Base-by-base conservation (phyloP, 2,329 filamentous ascomycete species). In the Zymoseptoria passerinii region DNA sequence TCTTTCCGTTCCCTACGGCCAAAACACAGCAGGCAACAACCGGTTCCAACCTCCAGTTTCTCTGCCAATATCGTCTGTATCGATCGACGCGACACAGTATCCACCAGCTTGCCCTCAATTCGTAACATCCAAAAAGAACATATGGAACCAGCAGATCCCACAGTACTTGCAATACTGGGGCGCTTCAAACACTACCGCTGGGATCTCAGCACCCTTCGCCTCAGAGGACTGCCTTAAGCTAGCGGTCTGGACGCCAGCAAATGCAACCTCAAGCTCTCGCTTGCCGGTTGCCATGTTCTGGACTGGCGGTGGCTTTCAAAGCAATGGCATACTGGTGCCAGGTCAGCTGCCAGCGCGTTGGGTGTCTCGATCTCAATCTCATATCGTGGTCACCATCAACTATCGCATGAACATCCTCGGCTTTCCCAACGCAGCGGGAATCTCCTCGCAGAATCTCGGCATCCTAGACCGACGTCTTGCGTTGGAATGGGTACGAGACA, bases 271-370 rank as follows among this genome's bases (percentile, higher is more conserved):
- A 9, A 57, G 62, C 28, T 61, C 3, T 55, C 65, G 49, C 56
- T 65, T 78, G 3, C 78, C 78, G 0, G 77, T 80, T 0, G 67
- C 77, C 8, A 70, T 75, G 40, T 81, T 78, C 68, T 71, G 78
- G 50, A 74, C 75, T 28, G 78, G 78, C 1, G 78, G 78, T 6
- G 74, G 75, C 2, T 77, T 76, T 58, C 60, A 69, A 18, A 74
- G 70, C 2, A 76, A 76, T n/a, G 75, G 76, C 19, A 67, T 75
- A 2, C 66, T 74, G n/a, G 71, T 78, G 1, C 74, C 76, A 0
- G 77, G 72, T 57, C 75, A 78, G 57, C 70, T 76, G 8, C 76
- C 77, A 1, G 63, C 71, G 2, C 63, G 67, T 8, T 76, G 76
- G 73, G 74, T 77, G 2, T 65, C 72, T 35, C 67, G 74, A 19